These are phyloP conservation scores for Epichloe typhina DNA, from an alignment of 2,329 filamentous ascomycete species.

Conservation along the genomic window DNA sequence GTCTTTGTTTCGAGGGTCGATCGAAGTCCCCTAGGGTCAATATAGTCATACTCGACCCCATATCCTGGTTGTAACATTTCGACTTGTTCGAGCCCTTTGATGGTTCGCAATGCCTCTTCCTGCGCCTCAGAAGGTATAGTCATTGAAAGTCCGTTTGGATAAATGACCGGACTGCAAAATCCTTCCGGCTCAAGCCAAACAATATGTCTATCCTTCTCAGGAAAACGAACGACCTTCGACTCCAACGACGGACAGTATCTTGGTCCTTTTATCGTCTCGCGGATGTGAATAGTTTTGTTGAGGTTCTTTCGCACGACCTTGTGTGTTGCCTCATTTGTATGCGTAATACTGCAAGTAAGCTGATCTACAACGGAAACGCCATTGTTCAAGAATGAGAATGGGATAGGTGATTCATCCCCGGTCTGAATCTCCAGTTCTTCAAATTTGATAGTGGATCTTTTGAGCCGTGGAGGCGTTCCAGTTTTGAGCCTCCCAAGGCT, in stretches of 20 bases:
- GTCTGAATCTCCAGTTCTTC: slow-evolving; percentile 54
- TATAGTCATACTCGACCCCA: slow-evolving; percentile 96
- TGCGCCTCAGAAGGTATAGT: slow-evolving; percentile 85
- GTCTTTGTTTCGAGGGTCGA: slow-evolving; percentile 90
- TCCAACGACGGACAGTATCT: slow-evolving; percentile 93
- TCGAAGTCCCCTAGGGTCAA: slow-evolving; percentile 78
- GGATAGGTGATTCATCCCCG: slow-evolving; percentile 74
- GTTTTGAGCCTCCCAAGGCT: slow-evolving; percentile 85
- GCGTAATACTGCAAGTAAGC: slow-evolving; percentile 72
- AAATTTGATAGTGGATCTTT: slow-evolving; percentile 72
- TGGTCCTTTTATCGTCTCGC: slow-evolving; percentile 87
- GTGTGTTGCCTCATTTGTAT: slow-evolving; percentile 75
- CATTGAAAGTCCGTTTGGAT: slow-evolving; percentile 96
- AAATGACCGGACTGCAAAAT: slow-evolving; percentile 78
- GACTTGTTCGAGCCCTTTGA: slow-evolving; percentile 77
- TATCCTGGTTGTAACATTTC: slow-evolving; percentile 92
- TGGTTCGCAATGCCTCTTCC: slow-evolving; percentile 69
- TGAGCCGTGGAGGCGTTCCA: slow-evolving; percentile 86
- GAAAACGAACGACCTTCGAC: slow-evolving; percentile 83
- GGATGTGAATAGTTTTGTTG: slow-evolving; percentile 92
- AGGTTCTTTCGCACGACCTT: slow-evolving; percentile 76
- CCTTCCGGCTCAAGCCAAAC: slow-evolving; percentile 97
- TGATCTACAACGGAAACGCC: slow-evolving; percentile 68
- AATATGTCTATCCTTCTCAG: slow-evolving; percentile 67
- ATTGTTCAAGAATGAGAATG: slow-evolving; percentile 84